Evolutionary conservation across 768 basidiomycete genomes (phyloP), one percentile per base, ranked within the genome.

Genomic region (Thelephora aurantiotincta): DNA sequence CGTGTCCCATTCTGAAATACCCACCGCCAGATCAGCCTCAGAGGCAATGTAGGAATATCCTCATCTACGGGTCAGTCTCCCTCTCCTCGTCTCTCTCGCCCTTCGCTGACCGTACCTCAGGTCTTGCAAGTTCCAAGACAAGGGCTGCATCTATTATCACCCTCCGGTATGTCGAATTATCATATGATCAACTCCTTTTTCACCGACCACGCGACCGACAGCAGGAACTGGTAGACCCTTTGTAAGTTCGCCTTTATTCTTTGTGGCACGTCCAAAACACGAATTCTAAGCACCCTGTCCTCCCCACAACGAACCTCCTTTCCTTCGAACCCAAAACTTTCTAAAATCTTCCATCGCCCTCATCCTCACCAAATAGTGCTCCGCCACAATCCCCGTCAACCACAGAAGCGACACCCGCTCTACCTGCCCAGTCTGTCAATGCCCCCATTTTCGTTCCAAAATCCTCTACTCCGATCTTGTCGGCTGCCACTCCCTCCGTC

Each of bases 371-470:
- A 30, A 30, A 30, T 4, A 30, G 26, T 30, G 26, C 9, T 4
- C 26, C 26, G 26, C 26, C 26, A 30, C 26, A 30, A 9, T 30
- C 26, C 26, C 26, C 26, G 9, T 9, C 26, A 9, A 30, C 26
- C 26, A 30, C 26, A 30, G 26, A 30, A 30, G 26, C 26, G 26
- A 30, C 54, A 54, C 33, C 36, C 16, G 37, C 22, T 14, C 58
- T 71, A 63, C 71, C 76, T 2, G 71, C 80, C 38, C 75, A 82
- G 52, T 82, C 83, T 2, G 73, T 87, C 47, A 84, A 89, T 59
- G 87, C 87, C 1, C 85, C 88, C 33, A 77, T 90, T 37, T 91
- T 91, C 51, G 77, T 91, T 18, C 87, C 88, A 16, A 88, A 84
- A 60, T 66, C 63, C 20, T 60, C 66, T 33, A 59, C 63, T 46